Conservation (phyloP, 2,329 filamentous ascomycete species). For the Tolypocladium guangdongense region DNA sequence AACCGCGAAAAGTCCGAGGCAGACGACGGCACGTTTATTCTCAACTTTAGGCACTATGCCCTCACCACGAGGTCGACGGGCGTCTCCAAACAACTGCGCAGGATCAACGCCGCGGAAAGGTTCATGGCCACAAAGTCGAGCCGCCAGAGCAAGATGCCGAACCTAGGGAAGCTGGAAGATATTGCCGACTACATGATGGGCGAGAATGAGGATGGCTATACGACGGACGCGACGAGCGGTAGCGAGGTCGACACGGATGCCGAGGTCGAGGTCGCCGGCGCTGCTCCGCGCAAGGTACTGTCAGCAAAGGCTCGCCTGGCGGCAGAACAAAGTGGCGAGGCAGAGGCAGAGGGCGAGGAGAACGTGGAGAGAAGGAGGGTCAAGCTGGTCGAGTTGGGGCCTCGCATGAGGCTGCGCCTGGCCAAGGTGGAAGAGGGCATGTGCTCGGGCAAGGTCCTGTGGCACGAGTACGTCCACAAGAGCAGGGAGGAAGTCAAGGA, state of each 20-base stretch:
- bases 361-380: constrained; percentile 76
- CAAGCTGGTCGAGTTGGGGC: constrained; percentile 85
- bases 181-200: constrained; percentile 93
- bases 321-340: constrained; percentile 25
- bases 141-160: constrained; percentile 64
- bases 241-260: constrained; percentile 91
- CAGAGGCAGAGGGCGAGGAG: constrained; percentile 36
- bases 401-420: constrained; percentile 76
- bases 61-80: constrained; percentile 85
- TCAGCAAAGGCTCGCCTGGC: constrained; percentile 37
- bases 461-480: constrained; percentile 93
- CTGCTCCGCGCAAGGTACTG: constrained; percentile 50
- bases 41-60: constrained; percentile 88
- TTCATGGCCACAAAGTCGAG: constrained; percentile 50
- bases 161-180: constrained; percentile 82
- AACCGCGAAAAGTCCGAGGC: constrained; percentile 61
- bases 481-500: constrained; percentile 64
- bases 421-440: constrained; percentile 95
- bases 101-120: constrained; percentile 78
- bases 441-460: constrained; percentile 85
- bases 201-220: constrained; percentile 66
- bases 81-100: constrained; percentile 70
- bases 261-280: constrained; percentile 76
- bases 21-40: constrained; percentile 60
- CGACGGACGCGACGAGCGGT: constrained; percentile 74